Evolutionary conservation across 2,329 filamentous ascomycete species (phyloP).

Genomic region (Cladophialophora psammophila): DNA sequence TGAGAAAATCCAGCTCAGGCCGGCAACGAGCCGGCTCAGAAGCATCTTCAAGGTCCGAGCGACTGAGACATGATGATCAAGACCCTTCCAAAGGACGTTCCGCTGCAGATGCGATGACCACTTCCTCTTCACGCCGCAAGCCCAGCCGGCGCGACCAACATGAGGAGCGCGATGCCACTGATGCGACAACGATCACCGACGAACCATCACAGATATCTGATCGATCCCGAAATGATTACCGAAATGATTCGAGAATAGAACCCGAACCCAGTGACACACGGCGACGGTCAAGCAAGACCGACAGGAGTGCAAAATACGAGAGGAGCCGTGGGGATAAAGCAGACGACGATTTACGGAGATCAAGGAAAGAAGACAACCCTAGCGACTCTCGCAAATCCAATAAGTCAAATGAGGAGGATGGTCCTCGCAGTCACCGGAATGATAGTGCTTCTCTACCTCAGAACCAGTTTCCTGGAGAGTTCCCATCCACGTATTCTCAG

Average conservation of each 20-base stretch:
- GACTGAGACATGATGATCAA: slow-evolving; percentile 30
- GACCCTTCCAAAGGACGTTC: slow-evolving; percentile 21
- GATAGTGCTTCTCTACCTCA: slow-evolving; percentile 58
- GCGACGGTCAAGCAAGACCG: slow-evolving; percentile 15
- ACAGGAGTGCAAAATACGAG: slow-evolving; percentile 16
- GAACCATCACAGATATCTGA: slow-evolving; percentile 30
- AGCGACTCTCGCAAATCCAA: slow-evolving; percentile 25
- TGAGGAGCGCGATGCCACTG: slow-evolving; percentile 17
- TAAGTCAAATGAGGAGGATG: slow-evolving; percentile 27
- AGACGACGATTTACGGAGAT: slow-evolving; percentile 35
- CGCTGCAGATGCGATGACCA: slow-evolving; percentile 26
- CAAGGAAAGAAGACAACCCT: slow-evolving; percentile 42
- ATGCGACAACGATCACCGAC: slow-evolving; percentile 20
- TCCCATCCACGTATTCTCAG: slow-evolving; percentile 54
- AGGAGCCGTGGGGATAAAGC: slow-evolving; percentile 23
- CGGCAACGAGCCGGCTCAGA: slow-evolving; percentile 36
- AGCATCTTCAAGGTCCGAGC: slow-evolving; percentile 32
- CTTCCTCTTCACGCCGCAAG: slow-evolving; percentile 33
- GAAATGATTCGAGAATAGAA: slow-evolving; percentile 17
- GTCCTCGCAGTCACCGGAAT: slow-evolving; percentile 33
- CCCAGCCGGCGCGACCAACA: slow-evolving; percentile 25
- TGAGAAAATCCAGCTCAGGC: slow-evolving; percentile 39
- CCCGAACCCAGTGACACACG: slow-evolving; percentile 12
- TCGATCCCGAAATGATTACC: slow-evolving; percentile 6
- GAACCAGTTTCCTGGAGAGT: slow-evolving; percentile 67